Percentiles rank a stretch among this genome's conserved stretches.
Conservation (phyloP, 768 basidiomycete genomes). For the Tricholoma sp. region DNA sequence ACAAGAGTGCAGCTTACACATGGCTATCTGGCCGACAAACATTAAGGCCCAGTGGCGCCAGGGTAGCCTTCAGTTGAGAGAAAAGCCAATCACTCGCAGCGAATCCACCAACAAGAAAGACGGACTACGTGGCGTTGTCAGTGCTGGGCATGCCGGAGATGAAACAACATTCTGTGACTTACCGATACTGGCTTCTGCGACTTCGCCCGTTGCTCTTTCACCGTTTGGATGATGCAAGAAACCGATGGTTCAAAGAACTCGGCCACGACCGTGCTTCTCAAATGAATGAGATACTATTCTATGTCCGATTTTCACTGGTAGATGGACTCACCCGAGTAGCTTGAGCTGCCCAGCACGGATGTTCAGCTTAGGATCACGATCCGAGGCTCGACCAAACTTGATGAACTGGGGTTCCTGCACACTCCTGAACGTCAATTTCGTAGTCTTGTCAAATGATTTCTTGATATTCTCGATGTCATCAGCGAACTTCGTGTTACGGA, state of each 20-base stretch:
- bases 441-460: conserved; percentile 35
- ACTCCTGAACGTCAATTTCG: conserved; percentile 36
- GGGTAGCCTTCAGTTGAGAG: conserved; percentile 31
- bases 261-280: conserved; percentile 28
- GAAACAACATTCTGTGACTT: neutral
- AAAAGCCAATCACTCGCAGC: conserved; percentile 55
- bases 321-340: conserved; percentile 24
- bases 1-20: conserved; percentile 4
- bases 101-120: conserved; percentile 55
- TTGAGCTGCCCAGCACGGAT: conserved; percentile 40
- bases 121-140: conserved; percentile 21
- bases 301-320: neutral
- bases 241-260: conserved; percentile 34
- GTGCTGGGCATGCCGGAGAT: neutral
- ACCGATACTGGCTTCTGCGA: conserved; percentile 26
- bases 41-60: conserved; percentile 33
- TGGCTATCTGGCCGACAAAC: conserved; percentile 49
- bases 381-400: conserved; percentile 34
- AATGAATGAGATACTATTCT: neutral
- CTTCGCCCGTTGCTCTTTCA: conserved; percentile 18
- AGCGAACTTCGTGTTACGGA: conserved; percentile 33
- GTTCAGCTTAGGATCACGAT: conserved; percentile 28
- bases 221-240: conserved; percentile 28
- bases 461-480: conserved; percentile 35
- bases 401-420: conserved; percentile 32